Percentiles rank a stretch among this genome's conserved stretches.
phyloP scores from a whole-genome alignment of 2,329 filamentous ascomycete species.

The Chalaropsis ovoidea region DNA sequence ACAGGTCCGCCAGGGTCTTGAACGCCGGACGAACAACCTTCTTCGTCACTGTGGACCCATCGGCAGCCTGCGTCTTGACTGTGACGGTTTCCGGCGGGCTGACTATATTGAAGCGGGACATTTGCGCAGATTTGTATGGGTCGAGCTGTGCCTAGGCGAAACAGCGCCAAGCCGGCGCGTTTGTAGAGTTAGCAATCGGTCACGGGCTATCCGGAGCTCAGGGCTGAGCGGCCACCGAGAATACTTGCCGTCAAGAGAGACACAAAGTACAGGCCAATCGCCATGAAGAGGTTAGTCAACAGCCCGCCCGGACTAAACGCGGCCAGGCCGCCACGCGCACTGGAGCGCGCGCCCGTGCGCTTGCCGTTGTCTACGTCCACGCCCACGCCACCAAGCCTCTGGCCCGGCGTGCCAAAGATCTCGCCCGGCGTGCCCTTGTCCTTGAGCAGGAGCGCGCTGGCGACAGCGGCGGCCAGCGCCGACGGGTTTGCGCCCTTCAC shows the following conservation, averaged over 20 bases:
- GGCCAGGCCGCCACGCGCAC: constrained; percentile 29
- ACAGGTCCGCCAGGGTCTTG: constrained; percentile 47
- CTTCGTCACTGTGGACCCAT: constrained; percentile 27
- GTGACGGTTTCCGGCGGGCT: constrained; percentile 30
- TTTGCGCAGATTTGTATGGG: constrained; percentile 51
- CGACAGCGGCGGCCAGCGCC: constrained; percentile 65
- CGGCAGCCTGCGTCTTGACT: constrained; percentile 26
- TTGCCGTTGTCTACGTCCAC: constrained; percentile 26
- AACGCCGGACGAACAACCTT: constrained; percentile 35
- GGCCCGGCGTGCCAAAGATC: constrained; percentile 46
- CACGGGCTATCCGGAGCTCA: not conserved
- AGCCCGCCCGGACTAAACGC: constrained; percentile 33
- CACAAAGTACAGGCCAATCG: constrained; percentile 51
- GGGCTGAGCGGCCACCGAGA: not conserved
- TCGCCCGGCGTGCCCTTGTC: constrained; percentile 38
- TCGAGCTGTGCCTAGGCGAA: constrained; percentile 41
- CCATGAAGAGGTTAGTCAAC: constrained; percentile 42
- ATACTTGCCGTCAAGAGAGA: constrained; percentile 50
- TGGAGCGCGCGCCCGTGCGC: not conserved
- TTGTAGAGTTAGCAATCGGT: not conserved
- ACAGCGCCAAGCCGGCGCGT: not conserved
- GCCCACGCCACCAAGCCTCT: constrained; percentile 44
- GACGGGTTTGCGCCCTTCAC: constrained; percentile 72
- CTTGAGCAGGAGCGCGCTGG: constrained; percentile 52
- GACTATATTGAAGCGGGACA: constrained; percentile 48